These are phyloP conservation scores for Hericium erinaceus DNA, from an alignment of 768 basidiomycete genomes.

Conservation along the genomic window DNA sequence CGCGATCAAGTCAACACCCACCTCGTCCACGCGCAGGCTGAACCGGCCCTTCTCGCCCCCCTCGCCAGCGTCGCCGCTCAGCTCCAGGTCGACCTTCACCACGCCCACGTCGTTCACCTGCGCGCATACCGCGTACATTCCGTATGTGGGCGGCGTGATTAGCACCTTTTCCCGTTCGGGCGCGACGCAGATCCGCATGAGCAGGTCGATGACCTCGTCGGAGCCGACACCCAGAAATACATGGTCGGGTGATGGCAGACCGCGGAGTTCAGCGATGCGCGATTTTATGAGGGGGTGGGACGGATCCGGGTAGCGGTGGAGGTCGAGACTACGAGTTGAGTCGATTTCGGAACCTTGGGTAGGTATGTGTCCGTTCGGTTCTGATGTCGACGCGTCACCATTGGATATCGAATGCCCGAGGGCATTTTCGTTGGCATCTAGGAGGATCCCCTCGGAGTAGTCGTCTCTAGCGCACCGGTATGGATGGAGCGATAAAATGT, in stretches of 20 bases:
- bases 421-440: conserved; percentile 98
- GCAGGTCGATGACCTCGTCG: conserved; percentile 91
- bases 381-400: neutral
- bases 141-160: conserved; percentile 92
- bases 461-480: conserved; percentile 97
- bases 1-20: conserved; percentile 24
- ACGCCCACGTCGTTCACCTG: conserved; percentile 89
- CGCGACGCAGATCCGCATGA: conserved; percentile 82
- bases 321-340: conserved; percentile 35
- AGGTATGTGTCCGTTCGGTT: conserved; percentile 16
- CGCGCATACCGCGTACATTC: conserved; percentile 94
- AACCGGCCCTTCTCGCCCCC: conserved; percentile 68
- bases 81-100: conserved; percentile 64
- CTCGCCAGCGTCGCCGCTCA: conserved; percentile 52
- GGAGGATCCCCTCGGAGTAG: conserved; percentile 81
- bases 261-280: conserved; percentile 64
- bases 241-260: conserved; percentile 46
- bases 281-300: conserved; percentile 72
- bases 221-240: conserved; percentile 95
- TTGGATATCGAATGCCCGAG: conserved; percentile 68
- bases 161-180: conserved; percentile 76
- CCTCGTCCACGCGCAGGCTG: conserved; percentile 65
- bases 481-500: conserved; percentile 84
- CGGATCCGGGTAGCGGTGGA: conserved; percentile 94
- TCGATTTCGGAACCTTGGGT: conserved; percentile 19